phyloP scores from a whole-genome alignment of 345 rosid species.

The Sisymbrium altissimum region DNA sequence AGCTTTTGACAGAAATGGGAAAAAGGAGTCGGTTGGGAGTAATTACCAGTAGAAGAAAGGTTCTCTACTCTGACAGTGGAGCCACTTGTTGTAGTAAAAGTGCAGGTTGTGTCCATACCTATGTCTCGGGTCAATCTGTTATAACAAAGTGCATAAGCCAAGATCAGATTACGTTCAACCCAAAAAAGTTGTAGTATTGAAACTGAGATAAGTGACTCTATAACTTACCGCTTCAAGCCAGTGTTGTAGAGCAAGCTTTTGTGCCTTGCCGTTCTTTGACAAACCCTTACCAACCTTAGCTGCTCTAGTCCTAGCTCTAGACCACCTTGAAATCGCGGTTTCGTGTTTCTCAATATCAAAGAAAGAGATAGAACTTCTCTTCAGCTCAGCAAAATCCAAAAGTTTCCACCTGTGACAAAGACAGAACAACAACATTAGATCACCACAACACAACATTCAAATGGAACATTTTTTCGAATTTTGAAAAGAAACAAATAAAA shows the following conservation, averaged over 20 bases:
- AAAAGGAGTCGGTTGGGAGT: not conserved
- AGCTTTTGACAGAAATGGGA: not conserved
- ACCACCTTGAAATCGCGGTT: conserved; percentile 93
- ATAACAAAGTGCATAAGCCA: conserved; percentile 1
- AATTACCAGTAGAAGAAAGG: conserved; percentile 97
- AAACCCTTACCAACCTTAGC: conserved; percentile 98
- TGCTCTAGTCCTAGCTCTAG: conserved; percentile 89
- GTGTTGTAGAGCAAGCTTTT: conserved; percentile 74
- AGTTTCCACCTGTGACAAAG: conserved; percentile 71
- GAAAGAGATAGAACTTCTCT: conserved; percentile 83
- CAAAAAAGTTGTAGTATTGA: not conserved
- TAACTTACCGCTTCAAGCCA: conserved; percentile 98
- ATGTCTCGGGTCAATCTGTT: conserved; percentile 94
- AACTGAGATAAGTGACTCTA: not conserved
- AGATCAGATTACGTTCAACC: conserved; percentile 7
- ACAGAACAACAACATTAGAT: conserved; percentile 24
- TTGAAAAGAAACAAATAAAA: not conserved
- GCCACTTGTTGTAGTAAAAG: conserved; percentile 77
- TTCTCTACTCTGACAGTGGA: conserved; percentile 76
- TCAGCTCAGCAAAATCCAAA: conserved; percentile 81
- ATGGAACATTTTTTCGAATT: not conserved
- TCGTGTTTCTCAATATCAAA: conserved; percentile 89
- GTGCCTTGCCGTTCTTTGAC: conserved; percentile 83
- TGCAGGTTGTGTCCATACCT: conserved; percentile 93
- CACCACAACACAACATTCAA: not conserved